These are phyloP conservation scores for Neofusicoccum sp. DNA, from an alignment of 2,329 filamentous ascomycete species.

Conservation along the genomic window DNA sequence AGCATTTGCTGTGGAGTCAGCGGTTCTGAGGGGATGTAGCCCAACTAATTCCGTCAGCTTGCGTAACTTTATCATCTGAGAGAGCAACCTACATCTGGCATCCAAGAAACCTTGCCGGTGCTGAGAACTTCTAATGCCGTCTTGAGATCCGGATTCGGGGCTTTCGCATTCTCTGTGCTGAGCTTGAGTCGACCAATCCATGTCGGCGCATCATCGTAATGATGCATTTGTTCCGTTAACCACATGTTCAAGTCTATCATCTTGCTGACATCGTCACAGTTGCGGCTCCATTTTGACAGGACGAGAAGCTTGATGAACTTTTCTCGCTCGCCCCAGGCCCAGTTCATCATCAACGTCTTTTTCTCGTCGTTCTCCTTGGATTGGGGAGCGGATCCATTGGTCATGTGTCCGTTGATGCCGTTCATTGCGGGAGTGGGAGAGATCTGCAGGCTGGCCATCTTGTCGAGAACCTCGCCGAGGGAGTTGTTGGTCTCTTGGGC, in stretches of 20 bases:
- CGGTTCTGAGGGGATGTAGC: constrained; percentile 73
- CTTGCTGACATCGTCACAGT: constrained; percentile 76
- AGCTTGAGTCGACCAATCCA: constrained; percentile 70
- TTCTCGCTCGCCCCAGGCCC: constrained; percentile 76
- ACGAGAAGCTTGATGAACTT: constrained; percentile 94
- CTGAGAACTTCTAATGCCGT: constrained; percentile 85
- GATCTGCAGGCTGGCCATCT: constrained; percentile 69
- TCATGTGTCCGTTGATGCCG: constrained; percentile 35
- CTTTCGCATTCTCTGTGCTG: constrained; percentile 69
- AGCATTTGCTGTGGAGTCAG: constrained; percentile 73
- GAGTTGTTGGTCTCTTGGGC: constrained; percentile 83
- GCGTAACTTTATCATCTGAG: constrained; percentile 21
- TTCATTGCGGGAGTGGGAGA: constrained; percentile 49
- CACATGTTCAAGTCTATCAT: constrained; percentile 85
- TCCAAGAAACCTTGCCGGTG: constrained; percentile 73
- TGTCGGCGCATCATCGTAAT: constrained; percentile 53
- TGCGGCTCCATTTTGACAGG: constrained; percentile 85
- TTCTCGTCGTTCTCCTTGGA: constrained; percentile 71
- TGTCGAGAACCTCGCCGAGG: constrained; percentile 69
- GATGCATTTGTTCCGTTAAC: constrained; percentile 49
- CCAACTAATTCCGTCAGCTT: constrained; percentile 54
- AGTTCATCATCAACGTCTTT: constrained; percentile 74
- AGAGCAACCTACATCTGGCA: constrained; percentile 68
- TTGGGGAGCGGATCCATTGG: constrained; percentile 39
- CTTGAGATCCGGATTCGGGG: constrained; percentile 87